Base-by-base conservation (phyloP, 2,329 filamentous ascomycete genomes). In the Aspergillus alliaceus region DNA sequence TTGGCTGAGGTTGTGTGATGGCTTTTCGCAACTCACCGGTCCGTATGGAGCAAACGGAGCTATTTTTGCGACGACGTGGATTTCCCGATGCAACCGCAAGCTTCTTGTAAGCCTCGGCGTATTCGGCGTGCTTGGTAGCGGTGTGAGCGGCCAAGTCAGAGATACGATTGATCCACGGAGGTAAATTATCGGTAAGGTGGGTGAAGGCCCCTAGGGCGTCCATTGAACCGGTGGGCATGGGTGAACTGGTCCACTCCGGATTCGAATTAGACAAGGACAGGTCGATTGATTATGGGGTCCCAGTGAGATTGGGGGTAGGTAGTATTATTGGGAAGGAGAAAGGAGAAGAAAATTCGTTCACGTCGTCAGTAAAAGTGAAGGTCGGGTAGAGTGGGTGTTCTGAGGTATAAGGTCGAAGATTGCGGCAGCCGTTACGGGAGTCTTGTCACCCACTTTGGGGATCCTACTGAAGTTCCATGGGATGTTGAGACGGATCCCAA, bases 201-300 rank as follows among this genome's bases (percentile, higher is more conserved):
- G 74, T 66, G 62, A 81, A 80, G 56, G 77, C 78, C 53, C 74
- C 71, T 46, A 78, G 63, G 37, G 78, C 72, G 66, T 80, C 77
- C 69, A 77, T 75, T 18, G 67, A 46, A 35, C 57, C 48, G 35
- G 40, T 53, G 46, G 59, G 37, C 55, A 62, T 62, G 50, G 35
- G 27, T 22, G 15, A 18, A n/a, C 32, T 5, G n/a, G 11, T 48
- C 12, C 29, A 8, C 5, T 48, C 18, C 9, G 11, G 25, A 2
- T 15, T n/a, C n/a, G 25, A 37, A 15, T 9, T 8, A 8, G 42
- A 14, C 15, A 8, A 46, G 42, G 4, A 14, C 24, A 46, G 9
- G 42, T 29, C 11, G 37, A 14, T 40, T 40, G 20, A 24, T 40
- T 2, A 24, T 22, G 37, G n/a, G n/a, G n/a, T n/a, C n/a, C n/a